These are phyloP conservation scores for Logfia minima DNA, from an alignment of 129 eudicot genomes.

Conservation along the genomic window DNA sequence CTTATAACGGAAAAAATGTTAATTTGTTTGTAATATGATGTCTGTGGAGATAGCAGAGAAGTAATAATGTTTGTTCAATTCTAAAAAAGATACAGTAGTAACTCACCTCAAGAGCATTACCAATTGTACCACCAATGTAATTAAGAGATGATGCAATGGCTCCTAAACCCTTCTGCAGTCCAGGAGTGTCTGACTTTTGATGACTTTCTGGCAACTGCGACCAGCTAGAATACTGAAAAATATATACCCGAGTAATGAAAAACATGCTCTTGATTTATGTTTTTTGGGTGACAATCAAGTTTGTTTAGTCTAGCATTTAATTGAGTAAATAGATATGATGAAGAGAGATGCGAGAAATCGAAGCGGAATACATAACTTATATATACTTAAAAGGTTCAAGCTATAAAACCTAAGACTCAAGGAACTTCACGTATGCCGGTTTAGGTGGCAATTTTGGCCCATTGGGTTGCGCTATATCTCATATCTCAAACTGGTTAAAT, in stretches of 20 bases:
- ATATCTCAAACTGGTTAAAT: background rate
- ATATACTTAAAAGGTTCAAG: background rate
- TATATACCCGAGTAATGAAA: background rate
- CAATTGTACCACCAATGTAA: conserved; percentile 70
- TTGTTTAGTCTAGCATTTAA: background rate
- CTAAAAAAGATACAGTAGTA: background rate
- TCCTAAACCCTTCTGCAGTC: conserved; percentile 67
- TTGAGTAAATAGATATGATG: background rate
- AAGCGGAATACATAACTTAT: background rate
- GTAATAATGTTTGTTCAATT: background rate
- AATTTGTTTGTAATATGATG: background rate
- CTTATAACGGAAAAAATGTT: background rate
- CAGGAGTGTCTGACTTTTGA: conserved; percentile 54
- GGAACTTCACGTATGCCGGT: background rate
- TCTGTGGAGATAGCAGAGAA: background rate
- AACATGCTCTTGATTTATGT: background rate
- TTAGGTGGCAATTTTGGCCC: background rate
- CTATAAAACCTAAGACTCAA: background rate
- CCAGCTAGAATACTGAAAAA: conserved; percentile 45
- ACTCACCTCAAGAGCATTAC: conserved; percentile 77
- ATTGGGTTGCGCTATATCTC: conserved; percentile 2
- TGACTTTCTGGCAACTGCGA: conserved; percentile 42
- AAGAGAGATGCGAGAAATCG: background rate
- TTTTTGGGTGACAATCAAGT: background rate
- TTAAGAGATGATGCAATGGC: conserved; percentile 65